A percentile compares a stretch with the other conserved stretches of the same genome.
Conservation (phyloP, 495 filamentous ascomycete species). For the Mytilinidion resinicola region DNA sequence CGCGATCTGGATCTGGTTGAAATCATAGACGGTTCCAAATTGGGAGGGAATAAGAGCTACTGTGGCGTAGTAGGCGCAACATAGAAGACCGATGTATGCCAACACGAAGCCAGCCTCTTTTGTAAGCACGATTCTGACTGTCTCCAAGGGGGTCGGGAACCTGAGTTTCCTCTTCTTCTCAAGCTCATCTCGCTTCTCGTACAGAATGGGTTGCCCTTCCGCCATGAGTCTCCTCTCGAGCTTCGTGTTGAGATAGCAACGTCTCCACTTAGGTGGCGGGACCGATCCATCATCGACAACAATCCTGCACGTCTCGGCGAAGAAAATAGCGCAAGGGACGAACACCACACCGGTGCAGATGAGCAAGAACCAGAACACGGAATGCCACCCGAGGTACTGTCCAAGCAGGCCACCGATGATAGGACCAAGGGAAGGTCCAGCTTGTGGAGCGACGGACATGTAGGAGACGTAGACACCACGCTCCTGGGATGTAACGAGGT, state of each 20-base stretch:
- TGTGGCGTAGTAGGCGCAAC: conserved; percentile 53
- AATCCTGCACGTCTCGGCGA: conserved; percentile 13
- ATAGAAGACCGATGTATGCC: conserved; percentile 49
- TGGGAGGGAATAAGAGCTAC: conserved; percentile 51
- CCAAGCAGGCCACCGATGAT: conserved; percentile 32
- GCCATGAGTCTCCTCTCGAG: conserved; percentile 25
- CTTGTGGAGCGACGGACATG: conserved; percentile 15
- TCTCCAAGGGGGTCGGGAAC: conserved; percentile 66
- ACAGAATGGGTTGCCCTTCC: conserved; percentile 25
- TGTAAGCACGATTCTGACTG: conserved; percentile 57
- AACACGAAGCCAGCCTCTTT: conserved; percentile 60
- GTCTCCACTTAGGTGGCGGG: conserved; percentile 36
- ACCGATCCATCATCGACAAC: conserved; percentile 38
- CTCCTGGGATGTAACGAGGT: conserved; percentile 32
- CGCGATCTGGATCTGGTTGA: background rate
- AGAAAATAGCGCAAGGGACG: conserved; percentile 26
- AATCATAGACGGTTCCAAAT: conserved; percentile 31
- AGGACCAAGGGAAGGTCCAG: conserved; percentile 30
- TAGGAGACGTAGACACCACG: conserved; percentile 37
- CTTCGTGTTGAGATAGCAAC: conserved; percentile 34
- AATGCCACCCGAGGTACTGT: conserved; percentile 32
- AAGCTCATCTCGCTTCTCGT: conserved; percentile 35
- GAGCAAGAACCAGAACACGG: conserved; percentile 34
- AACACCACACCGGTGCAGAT: conserved; percentile 35
- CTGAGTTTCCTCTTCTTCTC: conserved; percentile 31